phyloP scores from a whole-genome alignment of 192 early-diverging fungal species.

The Coemansia sp. region DNA sequence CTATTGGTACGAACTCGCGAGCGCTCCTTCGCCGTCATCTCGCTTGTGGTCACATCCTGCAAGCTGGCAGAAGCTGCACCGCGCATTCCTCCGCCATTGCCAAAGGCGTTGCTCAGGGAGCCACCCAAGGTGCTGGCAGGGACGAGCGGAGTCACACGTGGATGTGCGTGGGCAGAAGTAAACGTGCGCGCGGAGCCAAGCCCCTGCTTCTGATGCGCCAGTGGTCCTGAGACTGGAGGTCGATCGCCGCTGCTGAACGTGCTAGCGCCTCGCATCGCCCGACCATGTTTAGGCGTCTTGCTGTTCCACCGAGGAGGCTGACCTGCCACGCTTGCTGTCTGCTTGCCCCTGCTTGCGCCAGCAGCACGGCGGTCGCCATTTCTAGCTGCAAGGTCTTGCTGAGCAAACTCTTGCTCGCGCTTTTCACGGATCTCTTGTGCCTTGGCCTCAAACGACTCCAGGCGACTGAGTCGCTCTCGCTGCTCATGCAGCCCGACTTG shows the following conservation, averaged over 20 bases:
- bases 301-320: constrained; percentile 1
- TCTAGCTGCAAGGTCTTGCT: not conserved
- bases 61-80: constrained; percentile 39
- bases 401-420: constrained; percentile 31
- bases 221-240: not conserved
- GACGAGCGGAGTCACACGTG: not conserved
- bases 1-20: constrained; percentile 25
- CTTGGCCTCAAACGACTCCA: constrained; percentile 53
- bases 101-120: not conserved
- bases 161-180: constrained; percentile 1
- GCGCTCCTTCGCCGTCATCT: not conserved
- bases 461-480: constrained; percentile 51
- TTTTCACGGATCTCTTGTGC: constrained; percentile 38
- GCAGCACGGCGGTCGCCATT: not conserved
- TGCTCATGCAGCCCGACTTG: constrained; percentile 55
- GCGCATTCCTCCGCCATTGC: constrained; percentile 8
- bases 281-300: not conserved
- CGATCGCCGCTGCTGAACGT: constrained; percentile 23
- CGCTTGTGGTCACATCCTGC: constrained; percentile 30
- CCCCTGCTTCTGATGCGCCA: constrained; percentile 5
- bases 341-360: not conserved
- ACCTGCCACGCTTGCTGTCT: not conserved
- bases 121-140: constrained; percentile 1
- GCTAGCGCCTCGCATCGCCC: constrained; percentile 11
- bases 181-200: constrained; percentile 25